phyloP scores from a whole-genome alignment of 2,329 filamentous ascomycete species.

The Leptoxyphium fumago region DNA sequence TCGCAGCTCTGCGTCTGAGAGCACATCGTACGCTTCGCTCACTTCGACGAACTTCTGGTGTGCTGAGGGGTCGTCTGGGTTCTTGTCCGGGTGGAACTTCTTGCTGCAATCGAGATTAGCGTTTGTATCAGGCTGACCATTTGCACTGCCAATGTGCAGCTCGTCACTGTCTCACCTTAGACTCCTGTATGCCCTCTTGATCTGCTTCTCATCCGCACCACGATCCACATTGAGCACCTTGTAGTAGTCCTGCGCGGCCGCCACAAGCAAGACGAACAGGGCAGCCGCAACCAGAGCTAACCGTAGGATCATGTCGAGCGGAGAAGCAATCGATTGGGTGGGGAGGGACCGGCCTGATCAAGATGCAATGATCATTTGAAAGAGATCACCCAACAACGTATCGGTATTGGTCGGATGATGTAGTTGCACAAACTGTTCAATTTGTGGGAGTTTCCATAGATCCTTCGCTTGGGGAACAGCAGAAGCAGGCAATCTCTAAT shows the following conservation, averaged over 20 bases:
- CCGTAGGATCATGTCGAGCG: not conserved
- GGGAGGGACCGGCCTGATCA: too few relatives aligned
- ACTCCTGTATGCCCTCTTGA: constrained; percentile 84
- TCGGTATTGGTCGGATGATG: too few relatives aligned
- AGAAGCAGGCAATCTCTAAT: too few relatives aligned
- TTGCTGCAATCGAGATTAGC: constrained; percentile 32
- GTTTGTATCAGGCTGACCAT: too few relatives aligned
- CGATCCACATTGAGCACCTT: constrained; percentile 70
- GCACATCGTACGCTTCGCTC: constrained; percentile 86
- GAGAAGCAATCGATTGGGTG: too few relatives aligned
- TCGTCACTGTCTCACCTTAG: constrained; percentile 43
- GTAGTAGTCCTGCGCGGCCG: constrained; percentile 57
- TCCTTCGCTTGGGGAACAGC: too few relatives aligned
- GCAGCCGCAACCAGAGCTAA: not conserved
- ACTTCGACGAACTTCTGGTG: constrained; percentile 87
- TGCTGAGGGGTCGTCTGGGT: constrained; percentile 67
- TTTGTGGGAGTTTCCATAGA: too few relatives aligned
- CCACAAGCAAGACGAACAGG: constrained; percentile 27
- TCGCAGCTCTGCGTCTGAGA: constrained; percentile 65
- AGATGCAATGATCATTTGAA: not conserved
- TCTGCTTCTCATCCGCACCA: constrained; percentile 67
- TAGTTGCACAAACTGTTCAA: too few relatives aligned
- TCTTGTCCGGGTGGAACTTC: constrained; percentile 96
- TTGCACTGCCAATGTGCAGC: too few relatives aligned
- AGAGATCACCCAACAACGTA: not conserved